Evolutionary conservation across 257 asterid genomes (phyloP).

Genomic region (Prunella vulgaris): DNA sequence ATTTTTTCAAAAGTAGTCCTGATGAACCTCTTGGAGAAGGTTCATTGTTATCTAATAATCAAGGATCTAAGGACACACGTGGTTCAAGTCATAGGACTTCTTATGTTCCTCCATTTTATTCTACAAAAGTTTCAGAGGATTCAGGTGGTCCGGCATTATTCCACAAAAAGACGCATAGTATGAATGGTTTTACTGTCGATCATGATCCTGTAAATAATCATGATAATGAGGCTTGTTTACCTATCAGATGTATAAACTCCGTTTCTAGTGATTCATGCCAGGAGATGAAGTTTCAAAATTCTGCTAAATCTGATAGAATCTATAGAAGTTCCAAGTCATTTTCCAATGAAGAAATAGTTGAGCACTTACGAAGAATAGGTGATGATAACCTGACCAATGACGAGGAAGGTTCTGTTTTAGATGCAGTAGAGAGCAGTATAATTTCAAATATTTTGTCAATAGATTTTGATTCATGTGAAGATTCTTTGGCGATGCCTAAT

Average conservation of each 20-base stretch:
- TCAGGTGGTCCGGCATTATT: constrained; percentile 33
- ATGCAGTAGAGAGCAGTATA: constrained; percentile 66
- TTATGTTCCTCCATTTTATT: constrained; percentile 40
- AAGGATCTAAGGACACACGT: constrained; percentile 35
- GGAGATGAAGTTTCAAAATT: constrained; percentile 71
- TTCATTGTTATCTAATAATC: constrained; percentile 30
- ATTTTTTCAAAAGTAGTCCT: constrained; percentile 9
- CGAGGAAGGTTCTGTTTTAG: constrained; percentile 50
- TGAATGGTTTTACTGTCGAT: constrained; percentile 40
- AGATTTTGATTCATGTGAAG: constrained; percentile 71
- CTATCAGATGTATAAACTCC: constrained; percentile 54
- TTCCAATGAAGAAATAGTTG: constrained; percentile 94
- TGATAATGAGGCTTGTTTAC: constrained; percentile 56
- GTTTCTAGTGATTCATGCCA: constrained; percentile 52
- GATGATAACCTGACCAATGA: constrained; percentile 48
- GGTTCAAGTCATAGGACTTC: constrained; percentile 32
- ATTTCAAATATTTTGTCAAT: constrained; percentile 76
- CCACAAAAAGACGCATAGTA: constrained; percentile 38
- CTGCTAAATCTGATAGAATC: constrained; percentile 77
- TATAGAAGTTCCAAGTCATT: constrained; percentile 76
- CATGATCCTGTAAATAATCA: constrained; percentile 43
- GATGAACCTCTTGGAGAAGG: constrained; percentile 39
- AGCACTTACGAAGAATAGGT: constrained; percentile 80
- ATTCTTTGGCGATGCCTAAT: constrained; percentile 49
- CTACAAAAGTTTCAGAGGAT: constrained; percentile 44